Percentiles rank a stretch among this genome's conserved stretches.
Conservation (phyloP, 306 rosid species). For the Prinsepia uniflora region DNA sequence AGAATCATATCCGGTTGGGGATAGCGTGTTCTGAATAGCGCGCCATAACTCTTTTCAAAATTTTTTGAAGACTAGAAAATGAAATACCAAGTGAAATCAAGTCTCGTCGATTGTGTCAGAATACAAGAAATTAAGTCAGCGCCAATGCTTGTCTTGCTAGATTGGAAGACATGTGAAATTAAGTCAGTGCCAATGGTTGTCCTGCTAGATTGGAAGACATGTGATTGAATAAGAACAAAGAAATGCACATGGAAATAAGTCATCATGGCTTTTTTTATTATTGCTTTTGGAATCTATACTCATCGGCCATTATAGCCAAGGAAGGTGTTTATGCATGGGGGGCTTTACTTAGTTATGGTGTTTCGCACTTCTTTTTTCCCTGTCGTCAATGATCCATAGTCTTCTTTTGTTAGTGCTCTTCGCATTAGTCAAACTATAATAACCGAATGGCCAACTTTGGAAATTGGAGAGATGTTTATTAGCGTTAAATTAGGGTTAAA, state of each 20-base stretch:
- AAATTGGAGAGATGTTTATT: no score
- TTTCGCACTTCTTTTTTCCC: neutral
- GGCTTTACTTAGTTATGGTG: neutral
- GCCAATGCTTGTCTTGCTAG: neutral
- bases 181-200: neutral
- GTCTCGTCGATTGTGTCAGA: neutral
- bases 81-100: no score
- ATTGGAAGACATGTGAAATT: constrained; percentile 17
- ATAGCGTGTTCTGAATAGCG: no score
- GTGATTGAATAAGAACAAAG: constrained; percentile 25
- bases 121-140: neutral
- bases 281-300: constrained; percentile 9
- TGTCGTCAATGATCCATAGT: neutral
- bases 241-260: constrained; percentile 11
- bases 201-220: neutral
- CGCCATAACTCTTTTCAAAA: no score
- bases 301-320: constrained; percentile 6
- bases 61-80: no score
- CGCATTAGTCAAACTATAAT: neutral
- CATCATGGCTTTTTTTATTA: neutral
- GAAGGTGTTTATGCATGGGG: neutral
- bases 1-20: no score
- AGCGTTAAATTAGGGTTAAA: no score
- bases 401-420: neutral
- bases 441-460: neutral